These are phyloP conservation scores for Geoglossum cookeanum DNA, from an alignment of 2,329 filamentous ascomycete genomes.

Conservation along the genomic window DNA sequence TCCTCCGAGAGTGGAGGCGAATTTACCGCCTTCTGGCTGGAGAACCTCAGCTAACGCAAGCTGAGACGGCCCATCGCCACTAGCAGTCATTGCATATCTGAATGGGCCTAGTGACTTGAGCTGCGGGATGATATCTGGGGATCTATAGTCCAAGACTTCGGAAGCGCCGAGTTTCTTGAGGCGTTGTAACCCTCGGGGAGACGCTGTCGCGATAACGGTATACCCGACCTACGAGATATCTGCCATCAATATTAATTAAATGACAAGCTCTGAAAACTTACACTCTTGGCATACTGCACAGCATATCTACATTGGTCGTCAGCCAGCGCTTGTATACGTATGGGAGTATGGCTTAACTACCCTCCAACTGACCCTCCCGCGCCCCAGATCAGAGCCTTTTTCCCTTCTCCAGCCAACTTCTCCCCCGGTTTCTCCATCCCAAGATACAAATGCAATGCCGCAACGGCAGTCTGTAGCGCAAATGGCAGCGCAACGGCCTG, in stretches of 20 bases:
- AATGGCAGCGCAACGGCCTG: not conserved
- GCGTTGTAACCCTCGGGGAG: conserved; percentile 21
- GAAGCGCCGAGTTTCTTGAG: conserved; percentile 27
- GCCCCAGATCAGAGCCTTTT: not conserved
- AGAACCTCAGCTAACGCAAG: conserved; percentile 13
- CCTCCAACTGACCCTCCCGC: not conserved
- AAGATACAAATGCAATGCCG: not conserved
- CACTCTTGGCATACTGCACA: not conserved
- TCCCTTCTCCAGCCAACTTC: not conserved
- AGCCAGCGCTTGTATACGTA: not conserved
- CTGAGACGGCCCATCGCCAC: conserved; percentile 14
- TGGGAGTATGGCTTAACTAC: not conserved
- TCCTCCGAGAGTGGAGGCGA: conserved; percentile 13
- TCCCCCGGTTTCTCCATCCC: not conserved
- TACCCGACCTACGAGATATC: conserved; percentile 15
- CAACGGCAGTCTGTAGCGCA: not conserved
- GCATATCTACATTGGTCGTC: not conserved
- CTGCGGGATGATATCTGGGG: conserved; percentile 18
- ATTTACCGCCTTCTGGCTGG: conserved; percentile 11
- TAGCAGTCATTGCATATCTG: conserved; percentile 15
- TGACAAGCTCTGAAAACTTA: not conserved
- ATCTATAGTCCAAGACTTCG: conserved; percentile 29
- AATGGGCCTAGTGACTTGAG: conserved; percentile 16
- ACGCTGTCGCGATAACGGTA: conserved; percentile 19
- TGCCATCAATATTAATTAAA: not conserved